Evolutionary conservation across 1,284 basidiomycete species (phyloP).

Genomic region (Heterobasidion irregulare): DNA sequence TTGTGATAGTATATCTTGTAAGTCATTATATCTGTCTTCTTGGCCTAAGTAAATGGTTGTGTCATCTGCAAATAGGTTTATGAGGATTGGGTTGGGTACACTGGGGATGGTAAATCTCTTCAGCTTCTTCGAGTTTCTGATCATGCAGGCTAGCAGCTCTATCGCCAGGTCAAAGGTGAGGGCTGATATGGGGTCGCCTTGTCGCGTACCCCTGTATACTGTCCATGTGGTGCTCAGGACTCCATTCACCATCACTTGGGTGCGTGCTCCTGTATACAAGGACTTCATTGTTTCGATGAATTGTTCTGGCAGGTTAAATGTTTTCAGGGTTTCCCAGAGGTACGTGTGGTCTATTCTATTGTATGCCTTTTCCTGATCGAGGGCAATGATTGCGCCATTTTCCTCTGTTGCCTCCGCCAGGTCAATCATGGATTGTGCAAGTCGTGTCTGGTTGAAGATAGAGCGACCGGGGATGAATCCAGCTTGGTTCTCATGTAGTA

Average conservation of each 20-base stretch:
- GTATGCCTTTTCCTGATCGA: conserved; percentile 27
- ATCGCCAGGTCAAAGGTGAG: conserved; percentile 20
- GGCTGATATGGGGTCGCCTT: conserved; percentile 24
- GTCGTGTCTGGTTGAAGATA: conserved; percentile 10
- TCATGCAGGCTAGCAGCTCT: conserved; percentile 14
- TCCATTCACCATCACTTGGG: conserved; percentile 20
- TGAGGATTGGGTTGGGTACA: conserved; percentile 11
- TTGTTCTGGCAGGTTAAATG: conserved; percentile 11
- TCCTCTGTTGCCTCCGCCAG: conserved; percentile 15
- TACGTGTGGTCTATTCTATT: conserved; percentile 22
- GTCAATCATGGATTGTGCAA: conserved; percentile 15
- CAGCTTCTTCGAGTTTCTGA: conserved; percentile 8
- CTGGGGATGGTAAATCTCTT: conserved; percentile 12
- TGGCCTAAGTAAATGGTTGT: conserved; percentile 16
- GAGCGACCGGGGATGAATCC: background rate
- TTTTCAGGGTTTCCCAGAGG: conserved; percentile 16
- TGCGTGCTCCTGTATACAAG: conserved; percentile 17
- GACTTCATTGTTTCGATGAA: conserved; percentile 14
- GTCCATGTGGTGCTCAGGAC: conserved; percentile 9
- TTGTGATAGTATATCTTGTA: too few species aligned
- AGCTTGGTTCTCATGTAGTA: conserved; percentile 2
- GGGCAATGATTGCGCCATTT: conserved; percentile 17
- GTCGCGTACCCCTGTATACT: conserved; percentile 16
- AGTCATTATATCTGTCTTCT: background rate
- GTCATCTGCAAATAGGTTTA: conserved; percentile 23